These are phyloP conservation scores for Salvia sclarea DNA, from an alignment of 305 asterid genomes.

Conservation along the genomic window DNA sequence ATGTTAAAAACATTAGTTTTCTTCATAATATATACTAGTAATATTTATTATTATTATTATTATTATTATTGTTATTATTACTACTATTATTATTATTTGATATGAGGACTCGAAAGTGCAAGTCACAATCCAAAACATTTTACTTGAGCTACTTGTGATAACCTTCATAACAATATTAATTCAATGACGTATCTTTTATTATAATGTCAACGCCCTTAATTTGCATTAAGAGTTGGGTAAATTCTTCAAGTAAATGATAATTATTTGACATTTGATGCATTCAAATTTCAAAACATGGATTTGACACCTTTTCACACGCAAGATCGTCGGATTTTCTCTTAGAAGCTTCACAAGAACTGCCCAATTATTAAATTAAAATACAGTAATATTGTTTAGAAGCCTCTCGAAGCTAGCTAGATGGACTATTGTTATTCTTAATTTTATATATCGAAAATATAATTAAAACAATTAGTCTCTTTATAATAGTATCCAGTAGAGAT, in stretches of 20 bases:
- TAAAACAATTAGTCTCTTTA: background rate
- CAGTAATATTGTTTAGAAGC: no score
- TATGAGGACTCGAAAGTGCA: background rate
- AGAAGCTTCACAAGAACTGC: background rate
- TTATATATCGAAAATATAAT: background rate
- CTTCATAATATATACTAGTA: no score
- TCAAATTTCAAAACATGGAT: background rate
- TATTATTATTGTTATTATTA: background rate
- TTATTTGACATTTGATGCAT: slow-evolving; percentile 28
- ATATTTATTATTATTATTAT: no score
- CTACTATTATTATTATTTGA: background rate
- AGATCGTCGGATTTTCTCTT: slow-evolving; percentile 9
- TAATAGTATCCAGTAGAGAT: background rate
- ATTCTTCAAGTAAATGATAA: background rate
- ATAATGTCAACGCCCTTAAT: slow-evolving; percentile 31
- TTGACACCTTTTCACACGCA: slow-evolving; percentile 23
- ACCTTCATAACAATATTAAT: background rate
- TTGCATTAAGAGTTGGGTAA: slow-evolving; percentile 16
- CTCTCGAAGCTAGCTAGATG: no score
- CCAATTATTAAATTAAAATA: background rate
- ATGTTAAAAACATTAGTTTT: no score
- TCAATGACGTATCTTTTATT: background rate
- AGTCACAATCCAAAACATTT: background rate
- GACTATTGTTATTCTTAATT: no score
- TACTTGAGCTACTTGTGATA: background rate